Evolutionary conservation across 75 land plant species (phyloP).

Genomic region (Pinus taeda): DNA sequence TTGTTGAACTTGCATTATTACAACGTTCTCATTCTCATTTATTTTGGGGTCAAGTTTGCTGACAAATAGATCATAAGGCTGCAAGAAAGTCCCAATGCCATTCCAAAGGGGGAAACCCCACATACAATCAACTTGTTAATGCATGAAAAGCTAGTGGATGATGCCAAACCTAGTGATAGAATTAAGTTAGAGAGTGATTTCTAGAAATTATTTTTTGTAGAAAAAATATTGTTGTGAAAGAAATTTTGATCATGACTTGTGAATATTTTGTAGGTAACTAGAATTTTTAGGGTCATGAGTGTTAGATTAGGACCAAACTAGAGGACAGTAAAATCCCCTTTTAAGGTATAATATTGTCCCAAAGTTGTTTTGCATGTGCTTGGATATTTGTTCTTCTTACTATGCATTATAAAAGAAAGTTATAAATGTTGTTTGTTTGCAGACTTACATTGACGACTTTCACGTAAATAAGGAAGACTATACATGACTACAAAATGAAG

Average conservation of each 20-base stretch:
- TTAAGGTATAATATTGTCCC: constrained; percentile 58
- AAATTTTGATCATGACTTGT: background rate
- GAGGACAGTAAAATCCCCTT: constrained; percentile 88
- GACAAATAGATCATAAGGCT: constrained; percentile 94
- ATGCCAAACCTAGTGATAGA: constrained; percentile 95
- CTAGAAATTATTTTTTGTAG: background rate
- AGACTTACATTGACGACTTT: constrained; percentile 97
- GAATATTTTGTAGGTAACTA: constrained; percentile 59
- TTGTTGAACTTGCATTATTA: background rate
- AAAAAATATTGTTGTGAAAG: background rate
- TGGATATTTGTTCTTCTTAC: background rate
- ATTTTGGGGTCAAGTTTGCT: constrained; percentile 46
- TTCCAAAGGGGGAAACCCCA: constrained; percentile 96
- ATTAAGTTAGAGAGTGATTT: constrained; percentile 53
- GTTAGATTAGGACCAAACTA: constrained; percentile 90
- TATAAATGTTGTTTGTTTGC: constrained; percentile 13
- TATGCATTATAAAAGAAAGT: background rate
- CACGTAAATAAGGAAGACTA: constrained; percentile 93
- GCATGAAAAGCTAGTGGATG: constrained; percentile 95
- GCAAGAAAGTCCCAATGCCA: constrained; percentile 99
- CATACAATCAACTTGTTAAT: constrained; percentile 94
- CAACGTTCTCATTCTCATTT: background rate
- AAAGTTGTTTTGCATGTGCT: background rate
- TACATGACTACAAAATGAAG: constrained; percentile 77
- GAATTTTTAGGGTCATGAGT: constrained; percentile 93